Conservation (phyloP, 768 basidiomycete species). For the Cubamyces lactineus region DNA sequence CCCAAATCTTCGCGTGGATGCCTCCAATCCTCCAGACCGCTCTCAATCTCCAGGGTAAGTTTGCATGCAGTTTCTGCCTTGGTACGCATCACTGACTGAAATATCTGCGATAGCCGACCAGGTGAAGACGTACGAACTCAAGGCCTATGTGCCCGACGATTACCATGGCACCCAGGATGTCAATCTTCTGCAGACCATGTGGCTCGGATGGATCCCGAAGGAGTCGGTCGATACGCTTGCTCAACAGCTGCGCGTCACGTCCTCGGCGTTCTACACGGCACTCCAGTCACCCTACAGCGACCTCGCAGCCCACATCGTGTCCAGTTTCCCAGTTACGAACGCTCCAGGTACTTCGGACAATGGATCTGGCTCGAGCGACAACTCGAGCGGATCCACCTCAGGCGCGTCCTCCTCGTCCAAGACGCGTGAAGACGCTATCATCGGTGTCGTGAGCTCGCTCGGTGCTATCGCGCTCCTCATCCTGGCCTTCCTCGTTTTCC, state of each 20-base stretch:
- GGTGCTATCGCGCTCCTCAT: conserved; percentile 78
- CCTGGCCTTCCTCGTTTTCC: conserved; percentile 71
- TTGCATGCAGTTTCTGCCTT: conserved; percentile 33
- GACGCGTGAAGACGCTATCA: conserved; percentile 80
- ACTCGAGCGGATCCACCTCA: conserved; percentile 28
- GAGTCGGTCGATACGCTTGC: conserved; percentile 61
- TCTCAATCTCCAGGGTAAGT: conserved; percentile 48
- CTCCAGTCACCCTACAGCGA: conserved; percentile 44
- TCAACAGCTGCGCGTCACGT: conserved; percentile 60
- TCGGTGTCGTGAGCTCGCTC: conserved; percentile 85
- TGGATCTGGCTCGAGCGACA: conserved; percentile 28
- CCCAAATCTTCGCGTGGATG: conserved; percentile 78
- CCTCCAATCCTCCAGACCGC: conserved; percentile 55
- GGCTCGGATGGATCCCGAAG: conserved; percentile 68
- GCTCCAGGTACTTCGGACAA: conserved; percentile 33
- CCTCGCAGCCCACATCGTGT: conserved; percentile 71
- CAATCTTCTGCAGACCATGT: conserved; percentile 64
- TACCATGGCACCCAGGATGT: conserved; percentile 55
- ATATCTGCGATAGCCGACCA: conserved; percentile 33
- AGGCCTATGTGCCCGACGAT: conserved; percentile 65
- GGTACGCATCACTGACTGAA: conserved; percentile 36
- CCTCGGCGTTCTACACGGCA: conserved; percentile 67
- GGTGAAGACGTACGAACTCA: conserved; percentile 59
- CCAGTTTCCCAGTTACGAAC: conserved; percentile 60
- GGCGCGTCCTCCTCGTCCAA: conserved; percentile 38